phyloP scores from a whole-genome alignment of 441 rosid species.

The Populus hybrid region DNA sequence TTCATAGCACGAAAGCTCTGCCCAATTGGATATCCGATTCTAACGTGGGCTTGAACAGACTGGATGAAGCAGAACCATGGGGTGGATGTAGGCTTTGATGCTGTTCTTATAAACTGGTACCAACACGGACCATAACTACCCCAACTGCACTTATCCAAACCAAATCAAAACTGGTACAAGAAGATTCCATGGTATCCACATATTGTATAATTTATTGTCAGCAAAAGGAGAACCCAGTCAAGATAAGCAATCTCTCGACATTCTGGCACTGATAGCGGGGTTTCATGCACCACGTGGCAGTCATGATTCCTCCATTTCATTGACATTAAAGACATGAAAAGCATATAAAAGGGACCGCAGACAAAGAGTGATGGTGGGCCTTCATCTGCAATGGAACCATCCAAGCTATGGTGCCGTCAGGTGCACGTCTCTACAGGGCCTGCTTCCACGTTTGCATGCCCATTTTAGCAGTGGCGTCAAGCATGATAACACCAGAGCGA shows the following conservation, averaged over 20 bases:
- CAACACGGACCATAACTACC: background rate
- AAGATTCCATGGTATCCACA: background rate
- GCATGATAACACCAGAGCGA: too few relatives aligned
- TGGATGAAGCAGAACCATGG: too few relatives aligned
- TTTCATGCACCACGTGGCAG: slow-evolving; percentile 7
- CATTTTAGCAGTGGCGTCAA: too few relatives aligned
- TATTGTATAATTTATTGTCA: background rate
- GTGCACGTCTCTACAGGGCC: background rate
- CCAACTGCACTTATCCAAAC: background rate
- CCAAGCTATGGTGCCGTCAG: background rate
- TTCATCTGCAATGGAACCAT: background rate
- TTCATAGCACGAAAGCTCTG: too few relatives aligned
- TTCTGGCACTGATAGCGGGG: slow-evolving; percentile 6
- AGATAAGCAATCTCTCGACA: slow-evolving; percentile 6
- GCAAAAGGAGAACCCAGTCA: background rate
- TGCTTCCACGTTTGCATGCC: background rate
- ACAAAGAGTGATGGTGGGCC: background rate
- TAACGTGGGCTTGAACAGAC: too few relatives aligned
- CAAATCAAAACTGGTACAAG: background rate
- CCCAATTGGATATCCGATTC: too few relatives aligned
- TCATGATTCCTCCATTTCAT: background rate
- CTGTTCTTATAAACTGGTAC: background rate
- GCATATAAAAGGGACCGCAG: background rate
- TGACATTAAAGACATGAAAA: background rate
- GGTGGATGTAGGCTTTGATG: background rate